Percentiles rank a stretch among this genome's conserved stretches.
These are phyloP conservation scores for Vanderwaltozyma tropicalis DNA, from an alignment of 805 yeast species.

Conservation along the genomic window DNA sequence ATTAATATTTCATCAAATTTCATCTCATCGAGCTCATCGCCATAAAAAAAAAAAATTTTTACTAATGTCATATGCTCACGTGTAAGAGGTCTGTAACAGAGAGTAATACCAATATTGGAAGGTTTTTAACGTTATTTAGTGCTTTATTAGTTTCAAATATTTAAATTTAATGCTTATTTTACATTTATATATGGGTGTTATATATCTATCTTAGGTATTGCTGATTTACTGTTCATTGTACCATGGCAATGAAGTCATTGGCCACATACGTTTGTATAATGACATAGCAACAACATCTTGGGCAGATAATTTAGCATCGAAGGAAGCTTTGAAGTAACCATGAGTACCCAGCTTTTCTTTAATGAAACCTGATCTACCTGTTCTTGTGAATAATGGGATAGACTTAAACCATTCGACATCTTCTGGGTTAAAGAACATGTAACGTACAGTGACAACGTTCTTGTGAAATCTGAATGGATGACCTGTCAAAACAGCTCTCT, in stretches of 20 bases:
- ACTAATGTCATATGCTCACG: too few species aligned
- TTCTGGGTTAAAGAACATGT: slow-evolving; percentile 90
- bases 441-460: slow-evolving; percentile 80
- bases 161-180: too few species aligned
- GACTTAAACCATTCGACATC: slow-evolving; percentile 86
- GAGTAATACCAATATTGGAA: too few species aligned
- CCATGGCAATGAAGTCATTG: slow-evolving; percentile 37
- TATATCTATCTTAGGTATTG: too few species aligned
- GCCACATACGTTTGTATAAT: slow-evolving; percentile 90
- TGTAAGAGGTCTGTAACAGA: too few species aligned
- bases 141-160: too few species aligned
- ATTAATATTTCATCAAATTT: too few species aligned
- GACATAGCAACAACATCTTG: slow-evolving; percentile 95
- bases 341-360: slow-evolving; percentile 96
- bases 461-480: slow-evolving; percentile 93
- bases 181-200: too few species aligned
- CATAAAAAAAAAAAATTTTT: too few species aligned
- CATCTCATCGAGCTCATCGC: not conserved
- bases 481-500: slow-evolving; percentile 84
- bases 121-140: too few species aligned
- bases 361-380: slow-evolving; percentile 89
- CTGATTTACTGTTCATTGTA: not conserved
- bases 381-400: slow-evolving; percentile 83
- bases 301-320: slow-evolving; percentile 80
- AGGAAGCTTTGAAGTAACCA: slow-evolving; percentile 93